Evolutionary conservation across 2,329 filamentous ascomycete genomes (phyloP), one percentile per base, ranked within the genome.

Genomic region (Allantophomopsis cytisporea): DNA sequence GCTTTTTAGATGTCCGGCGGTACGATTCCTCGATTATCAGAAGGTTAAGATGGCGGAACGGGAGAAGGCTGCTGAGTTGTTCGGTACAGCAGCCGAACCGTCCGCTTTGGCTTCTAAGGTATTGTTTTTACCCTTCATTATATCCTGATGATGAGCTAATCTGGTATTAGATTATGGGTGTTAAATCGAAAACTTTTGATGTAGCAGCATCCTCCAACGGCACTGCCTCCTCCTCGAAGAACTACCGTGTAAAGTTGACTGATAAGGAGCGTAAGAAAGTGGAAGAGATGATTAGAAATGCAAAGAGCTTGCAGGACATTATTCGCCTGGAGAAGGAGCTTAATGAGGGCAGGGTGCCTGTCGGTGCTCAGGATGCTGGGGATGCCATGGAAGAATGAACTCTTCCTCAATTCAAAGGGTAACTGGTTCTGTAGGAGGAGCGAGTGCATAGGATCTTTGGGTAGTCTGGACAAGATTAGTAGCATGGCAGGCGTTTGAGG

Each of bases 11-110:
- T 85, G 83, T 56, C 87, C 86, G 1, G 72, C 70, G 4, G 77
- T 98, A 34, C 80, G 89, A 35, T 96, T 94, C 61, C 71, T 98
- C 37, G 91, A 98, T 62, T 95, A 86, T 58, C 71, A 77, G 50
- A 94, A 94, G 62, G 87, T 98, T 37, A 93, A 86, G 61, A 76
- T 91, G 47, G 77, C 72, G 0, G 91, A 98, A 68, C 76, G 88
- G 35, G 64, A 74, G 47, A 73, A 78, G 50, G 86, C 86, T 0
- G 68, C 63, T 14, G 81, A 89, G 59, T 68, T 98, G 2, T 96
- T 96, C 54, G 93, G 93, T 38, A 85, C 82, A 3, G 59, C 61
- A 2, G 74, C 82, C 38, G 76, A 83, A 55, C 91, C 89, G 1
- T 86, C 87, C 0, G 79, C 82, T 10, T 68, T 94, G 30, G 88